Base-by-base conservation (phyloP, 352 stramenopile species). In the Globisporangium yorkense region DNA sequence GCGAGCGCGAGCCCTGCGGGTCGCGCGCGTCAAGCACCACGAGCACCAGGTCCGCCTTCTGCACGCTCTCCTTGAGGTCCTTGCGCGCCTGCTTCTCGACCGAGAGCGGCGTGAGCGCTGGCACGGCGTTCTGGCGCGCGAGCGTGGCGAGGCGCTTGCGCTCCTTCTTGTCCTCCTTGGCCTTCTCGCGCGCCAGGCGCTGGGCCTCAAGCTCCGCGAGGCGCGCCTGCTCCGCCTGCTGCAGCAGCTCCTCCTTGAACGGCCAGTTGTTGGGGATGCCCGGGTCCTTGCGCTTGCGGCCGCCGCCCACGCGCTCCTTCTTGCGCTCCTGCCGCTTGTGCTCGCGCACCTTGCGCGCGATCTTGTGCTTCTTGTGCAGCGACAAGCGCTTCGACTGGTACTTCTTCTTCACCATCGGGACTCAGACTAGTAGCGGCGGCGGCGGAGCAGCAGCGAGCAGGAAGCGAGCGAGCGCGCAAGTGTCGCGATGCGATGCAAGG, bases 291-390 rank as follows among this genome's bases (percentile, higher is more conserved):
- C 97, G 96, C 77, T 97, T 97, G 68, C 98, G 97, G 65, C 90
- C 71, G 44, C 83, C 79, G 46, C 86, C 86, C 24, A 89, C 64
- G 46, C 90, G 92, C 33, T 93, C 89, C 58, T 96, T 78, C 76
- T 98, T 98, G 50, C 92, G 90, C 63, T 97, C 84, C 72, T 97
- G 89, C 31, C 96, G 88, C 68, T 98, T 89, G 67, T 98, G 97
- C 77, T 99, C 94, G 56, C 78, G 77, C 70, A 94, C 84, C 67
- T 93, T 95, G 62, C 83, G 84, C 44, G 84, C 76, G 67, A 97
- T 96, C 75, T 99, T 99, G 85, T 99, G 99, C 79, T 99, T 99
- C 84, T 99, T 97, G 77, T 99, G 97, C 51, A 99, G 86, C 51
- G 96, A 96, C 56, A 94, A 84, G 48, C 97, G 85, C 74, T 98